Evolutionary conservation across 2,329 filamentous ascomycete genomes (phyloP).

Genomic region (Phaeoacremonium minimum): DNA sequence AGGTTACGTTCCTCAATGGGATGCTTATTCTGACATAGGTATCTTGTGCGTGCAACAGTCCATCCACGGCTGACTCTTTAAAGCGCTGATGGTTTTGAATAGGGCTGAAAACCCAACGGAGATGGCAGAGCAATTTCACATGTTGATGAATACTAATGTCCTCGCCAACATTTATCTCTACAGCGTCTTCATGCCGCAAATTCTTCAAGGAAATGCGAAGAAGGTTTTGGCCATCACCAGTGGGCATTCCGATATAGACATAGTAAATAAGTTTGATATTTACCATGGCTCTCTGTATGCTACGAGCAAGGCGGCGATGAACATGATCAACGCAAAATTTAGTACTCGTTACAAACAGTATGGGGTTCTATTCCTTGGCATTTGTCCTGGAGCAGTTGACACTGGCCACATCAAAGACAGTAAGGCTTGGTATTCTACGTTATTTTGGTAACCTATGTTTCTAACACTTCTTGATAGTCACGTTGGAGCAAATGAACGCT

Average conservation of each 20-base stretch:
- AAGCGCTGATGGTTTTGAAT: conserved; percentile 2
- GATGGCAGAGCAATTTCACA: conserved; percentile 26
- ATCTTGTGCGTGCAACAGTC: neutral
- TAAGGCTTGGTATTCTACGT: too few relatives aligned
- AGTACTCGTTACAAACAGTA: conserved; percentile 41
- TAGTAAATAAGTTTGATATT: conserved; percentile 26
- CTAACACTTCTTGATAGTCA: conserved; percentile 9
- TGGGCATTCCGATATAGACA: conserved; percentile 42
- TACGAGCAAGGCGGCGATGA: conserved; percentile 46
- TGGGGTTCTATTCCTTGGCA: conserved; percentile 45
- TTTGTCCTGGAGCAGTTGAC: conserved; percentile 48
- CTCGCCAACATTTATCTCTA: conserved; percentile 47
- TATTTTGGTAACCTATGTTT: too few relatives aligned
- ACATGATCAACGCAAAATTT: conserved; percentile 50
- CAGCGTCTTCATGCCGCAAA: conserved; percentile 47
- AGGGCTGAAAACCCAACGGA: conserved; percentile 23
- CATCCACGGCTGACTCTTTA: neutral
- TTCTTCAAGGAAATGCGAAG: conserved; percentile 44
- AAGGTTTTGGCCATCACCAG: conserved; percentile 48
- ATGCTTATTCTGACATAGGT: neutral
- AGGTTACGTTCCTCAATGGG: conserved; percentile 15
- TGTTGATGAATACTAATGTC: conserved; percentile 41
- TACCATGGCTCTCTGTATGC: conserved; percentile 31
- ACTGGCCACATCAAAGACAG: conserved; percentile 24
- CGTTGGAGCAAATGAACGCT: conserved; percentile 17